These are phyloP conservation scores for Citrus maxima DNA, from an alignment of 345 rosid species.

Conservation along the genomic window DNA sequence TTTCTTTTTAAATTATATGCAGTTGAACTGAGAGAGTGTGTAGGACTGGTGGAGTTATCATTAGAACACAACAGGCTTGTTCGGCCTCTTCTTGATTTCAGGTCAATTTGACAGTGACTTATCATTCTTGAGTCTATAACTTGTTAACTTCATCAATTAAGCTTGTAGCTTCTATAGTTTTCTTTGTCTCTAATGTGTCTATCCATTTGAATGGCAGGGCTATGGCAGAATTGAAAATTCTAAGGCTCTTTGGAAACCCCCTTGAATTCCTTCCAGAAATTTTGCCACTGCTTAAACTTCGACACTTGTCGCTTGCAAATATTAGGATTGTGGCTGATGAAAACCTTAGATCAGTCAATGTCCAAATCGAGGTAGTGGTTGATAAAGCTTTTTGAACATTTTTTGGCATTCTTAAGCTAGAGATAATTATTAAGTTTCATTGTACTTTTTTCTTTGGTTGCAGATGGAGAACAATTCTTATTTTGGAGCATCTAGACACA, in stretches of 20 bases:
- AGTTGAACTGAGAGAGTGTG: constrained; percentile 94
- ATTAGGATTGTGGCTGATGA: constrained; percentile 90
- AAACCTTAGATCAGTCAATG: constrained; percentile 81
- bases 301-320: constrained; percentile 90
- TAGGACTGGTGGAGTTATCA: constrained; percentile 75
- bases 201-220: constrained; percentile 67
- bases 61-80: constrained; percentile 93
- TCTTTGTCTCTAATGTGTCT: constrained; percentile 34
- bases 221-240: constrained; percentile 78
- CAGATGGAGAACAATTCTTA: constrained; percentile 94
- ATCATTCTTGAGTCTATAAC: constrained; percentile 4
- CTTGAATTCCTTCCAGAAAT: constrained; percentile 98
- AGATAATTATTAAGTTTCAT: not conserved
- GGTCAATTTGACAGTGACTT: constrained; percentile 45
- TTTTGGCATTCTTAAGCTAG: not conserved
- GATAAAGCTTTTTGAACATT: not conserved
- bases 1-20: constrained; percentile 34
- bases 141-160: constrained; percentile 5
- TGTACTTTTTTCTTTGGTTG: constrained; percentile 24
- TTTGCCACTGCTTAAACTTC: constrained; percentile 82
- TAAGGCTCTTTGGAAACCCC: constrained; percentile 93
- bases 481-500: constrained; percentile 91
- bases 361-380: constrained; percentile 77
- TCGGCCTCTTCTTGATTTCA: constrained; percentile 99
- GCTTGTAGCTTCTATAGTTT: constrained; percentile 13